These are phyloP conservation scores for Xylariaceae sp. DNA, from an alignment of 2,329 filamentous ascomycete species.

Conservation along the genomic window DNA sequence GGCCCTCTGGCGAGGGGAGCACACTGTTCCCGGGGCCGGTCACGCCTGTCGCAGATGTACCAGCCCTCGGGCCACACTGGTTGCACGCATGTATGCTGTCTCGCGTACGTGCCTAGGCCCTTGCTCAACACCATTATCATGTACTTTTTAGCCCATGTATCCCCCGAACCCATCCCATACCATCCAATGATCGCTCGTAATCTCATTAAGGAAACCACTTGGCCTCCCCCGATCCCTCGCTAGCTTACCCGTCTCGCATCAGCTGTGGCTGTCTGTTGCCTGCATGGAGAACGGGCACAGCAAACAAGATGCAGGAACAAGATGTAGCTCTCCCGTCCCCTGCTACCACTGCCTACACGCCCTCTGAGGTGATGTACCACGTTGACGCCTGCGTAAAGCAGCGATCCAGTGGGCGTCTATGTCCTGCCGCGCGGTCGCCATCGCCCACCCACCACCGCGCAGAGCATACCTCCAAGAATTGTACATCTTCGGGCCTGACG, in stretches of 20 bases:
- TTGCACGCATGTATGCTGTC: slow-evolving; percentile 26
- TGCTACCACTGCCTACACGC: slow-evolving; percentile 23
- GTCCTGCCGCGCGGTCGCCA: slow-evolving; percentile 28
- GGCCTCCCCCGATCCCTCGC: slow-evolving; percentile 23
- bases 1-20: slow-evolving; percentile 12
- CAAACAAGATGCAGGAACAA: slow-evolving; percentile 31
- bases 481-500: slow-evolving; percentile 12
- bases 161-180: slow-evolving; percentile 30
- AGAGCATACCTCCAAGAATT: slow-evolving; percentile 7
- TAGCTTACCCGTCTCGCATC: slow-evolving; percentile 21
- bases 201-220: slow-evolving; percentile 38
- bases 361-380: slow-evolving; percentile 19
- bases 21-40: slow-evolving; percentile 17
- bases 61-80: slow-evolving; percentile 23
- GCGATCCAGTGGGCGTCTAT: slow-evolving; percentile 37
- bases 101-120: slow-evolving; percentile 23
- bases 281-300: slow-evolving; percentile 19
- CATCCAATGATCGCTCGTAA: slow-evolving; percentile 55
- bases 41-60: slow-evolving; percentile 24
- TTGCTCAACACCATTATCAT: slow-evolving; percentile 34
- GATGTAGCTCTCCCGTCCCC: slow-evolving; percentile 22
- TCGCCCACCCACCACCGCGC: slow-evolving; percentile 16
- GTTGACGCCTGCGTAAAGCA: slow-evolving; percentile 33
- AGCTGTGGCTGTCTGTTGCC: slow-evolving; percentile 17
- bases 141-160: slow-evolving; percentile 41